Evolutionary conservation across 1,284 basidiomycete species (phyloP), one percentile per base, ranked within the genome.

Genomic region (Tylopilus sp.): DNA sequence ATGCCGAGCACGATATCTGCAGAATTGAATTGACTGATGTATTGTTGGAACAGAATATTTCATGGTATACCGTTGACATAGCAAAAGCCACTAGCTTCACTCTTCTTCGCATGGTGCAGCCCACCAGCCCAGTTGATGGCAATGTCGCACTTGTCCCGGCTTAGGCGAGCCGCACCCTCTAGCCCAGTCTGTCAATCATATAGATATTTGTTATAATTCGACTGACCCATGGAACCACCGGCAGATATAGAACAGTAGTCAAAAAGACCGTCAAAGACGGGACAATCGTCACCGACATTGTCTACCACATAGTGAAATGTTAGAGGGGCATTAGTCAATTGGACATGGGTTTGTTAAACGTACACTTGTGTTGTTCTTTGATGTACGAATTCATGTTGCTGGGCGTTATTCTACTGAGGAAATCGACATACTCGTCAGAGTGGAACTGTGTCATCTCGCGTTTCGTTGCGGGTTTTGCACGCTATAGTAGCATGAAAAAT

Each of bases 51-150:
- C 52, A 25, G 23, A 39, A 25, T 3, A 6, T n/a, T 14, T 25
- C 12, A 31, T 2, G 39, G 68, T 53, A 77, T 62, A 95, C 96
- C 96, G 77, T 99, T 99, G 61, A 99, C 95, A 81, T 98, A 99
- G 82, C 97, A 99, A 82, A 99, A 99, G 3, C 97, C 97, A 75
- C 94, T 96, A 1, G 97, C 97, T 82, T 99, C 98, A 55, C 95
- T 94, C 84, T 98, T 99, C 83, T 99, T 99, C 4, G 97, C 96
- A 78, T 99, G 97, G 79, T 99, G 97, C 64, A 99, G 84, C 13
- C 97, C 97, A 25, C 97, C 97, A 4, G 97, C 97, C 97, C 97
- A 99, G 78, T 99, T 99, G 68, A 99, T 90, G 3, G 97, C 97
- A 74, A 98, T 98, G 78, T 99, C 97, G 79, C 96, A 98, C 80